phyloP scores from a whole-genome alignment of 345 rosid genomes.

The Kandelia obovata region DNA sequence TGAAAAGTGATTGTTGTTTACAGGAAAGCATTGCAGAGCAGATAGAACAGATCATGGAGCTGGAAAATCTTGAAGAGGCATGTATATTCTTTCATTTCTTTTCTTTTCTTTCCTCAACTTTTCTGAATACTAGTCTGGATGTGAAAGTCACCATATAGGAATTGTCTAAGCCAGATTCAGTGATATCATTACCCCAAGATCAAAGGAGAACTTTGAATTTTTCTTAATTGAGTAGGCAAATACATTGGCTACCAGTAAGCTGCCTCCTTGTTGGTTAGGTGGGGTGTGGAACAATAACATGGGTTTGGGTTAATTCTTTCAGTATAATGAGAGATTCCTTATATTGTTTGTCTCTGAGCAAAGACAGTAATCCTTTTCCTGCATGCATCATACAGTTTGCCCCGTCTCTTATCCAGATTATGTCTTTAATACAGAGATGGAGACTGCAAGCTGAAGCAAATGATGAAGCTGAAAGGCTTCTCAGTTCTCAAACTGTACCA shows the following conservation, averaged over 20 bases:
- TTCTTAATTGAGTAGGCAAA: neutral
- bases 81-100: constrained; percentile 4
- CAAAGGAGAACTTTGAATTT: neutral
- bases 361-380: too few species aligned
- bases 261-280: too few species aligned
- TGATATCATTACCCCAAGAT: neutral
- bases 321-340: too few species aligned
- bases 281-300: too few species aligned
- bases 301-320: too few species aligned
- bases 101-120: neutral
- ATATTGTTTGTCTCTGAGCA: too few species aligned
- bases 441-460: constrained; percentile 88
- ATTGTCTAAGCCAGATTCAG: neutral
- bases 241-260: too few species aligned
- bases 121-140: neutral
- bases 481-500: constrained; percentile 54
- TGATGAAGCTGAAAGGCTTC: constrained; percentile 88
- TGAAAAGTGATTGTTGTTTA: constrained; percentile 19
- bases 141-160: neutral
- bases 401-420: too few species aligned
- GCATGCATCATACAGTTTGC: neutral
- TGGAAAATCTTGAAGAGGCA: constrained; percentile 96
- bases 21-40: constrained; percentile 82
- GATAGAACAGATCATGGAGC: constrained; percentile 88
- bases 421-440: constrained; percentile 59